Evolutionary conservation across 495 filamentous ascomycete species (phyloP), one percentile per base, ranked within the genome.

Genomic region (Parmelia sp.): DNA sequence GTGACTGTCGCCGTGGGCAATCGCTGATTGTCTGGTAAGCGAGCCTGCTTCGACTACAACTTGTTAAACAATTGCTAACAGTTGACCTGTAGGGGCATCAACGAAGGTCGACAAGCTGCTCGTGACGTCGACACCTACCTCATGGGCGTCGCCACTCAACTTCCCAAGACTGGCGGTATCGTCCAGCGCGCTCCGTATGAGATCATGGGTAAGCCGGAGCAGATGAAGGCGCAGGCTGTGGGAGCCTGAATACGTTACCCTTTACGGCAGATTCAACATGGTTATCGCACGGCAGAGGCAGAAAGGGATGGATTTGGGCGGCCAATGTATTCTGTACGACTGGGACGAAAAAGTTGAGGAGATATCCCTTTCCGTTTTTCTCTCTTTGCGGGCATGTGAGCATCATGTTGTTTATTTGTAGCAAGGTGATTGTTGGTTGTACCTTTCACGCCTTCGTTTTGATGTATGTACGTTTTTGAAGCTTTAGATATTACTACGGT

Each of bases 21-120:
- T 96, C 91, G 47, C 81, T 99, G 60, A 97, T 99, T 76, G 94
- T 99, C 68, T 99, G 94, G 91, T 92, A 84, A 84, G 88, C 82
- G 58, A 8, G 36, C 14, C n/a, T 29, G 36, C 29, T 57, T 36
- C 25, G 12, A 36, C 23, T 47, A 10, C 33, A 27, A 9, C 12
- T 17, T 47, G 53, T 33, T 25, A n/a, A 21, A 25, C 4, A 31
- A 35, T 59, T 58, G 25, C 39, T 62, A 57, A 64, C 36, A 37
- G 37, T 64, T 39, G n/a, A n/a, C n/a, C n/a, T n/a, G 23, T 64
- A 91, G 89, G 90, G 94, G 93, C 76, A 99, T 99, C 82, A 99
- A 99, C 73, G 94, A 99, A 81, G 94, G 94, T 72, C 89, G 94
- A 68, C 89, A 92, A 77, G 87, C 88, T 58, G 94, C 94, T 71